Conservation (phyloP, 768 basidiomycete species). For the Ephemerocybe angulata region DNA sequence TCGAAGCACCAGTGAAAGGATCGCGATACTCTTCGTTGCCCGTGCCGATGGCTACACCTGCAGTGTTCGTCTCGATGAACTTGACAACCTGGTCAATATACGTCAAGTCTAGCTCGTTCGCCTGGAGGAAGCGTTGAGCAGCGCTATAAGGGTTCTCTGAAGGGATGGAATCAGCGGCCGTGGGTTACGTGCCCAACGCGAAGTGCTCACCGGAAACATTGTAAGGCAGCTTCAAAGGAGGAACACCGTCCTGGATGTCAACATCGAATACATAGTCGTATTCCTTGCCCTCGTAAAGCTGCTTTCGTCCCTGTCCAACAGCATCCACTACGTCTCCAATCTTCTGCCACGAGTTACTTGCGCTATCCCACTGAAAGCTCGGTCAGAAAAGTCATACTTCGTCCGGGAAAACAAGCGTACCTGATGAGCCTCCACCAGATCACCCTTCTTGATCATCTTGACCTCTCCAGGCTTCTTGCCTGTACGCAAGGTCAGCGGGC, state of each 20-base stretch:
- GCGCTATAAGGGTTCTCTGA: slow-evolving; percentile 88
- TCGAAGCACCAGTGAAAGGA: slow-evolving; percentile 84
- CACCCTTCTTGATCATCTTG: slow-evolving; percentile 81
- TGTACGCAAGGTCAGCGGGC: slow-evolving; percentile 20
- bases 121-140: slow-evolving; percentile 82
- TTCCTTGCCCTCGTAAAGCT: slow-evolving; percentile 89
- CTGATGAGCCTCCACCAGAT: slow-evolving; percentile 87
- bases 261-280: slow-evolving; percentile 99
- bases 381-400: slow-evolving; percentile 6
- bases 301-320: slow-evolving; percentile 83
- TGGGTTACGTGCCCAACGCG: slow-evolving; percentile 1
- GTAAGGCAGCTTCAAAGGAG: slow-evolving; percentile 91
- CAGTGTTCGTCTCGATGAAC: slow-evolving; percentile 92
- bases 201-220: slow-evolving; percentile 69
- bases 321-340: slow-evolving; percentile 96
- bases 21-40: slow-evolving; percentile 67
- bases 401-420: slow-evolving; percentile 38
- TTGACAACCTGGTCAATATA: slow-evolving; percentile 88
- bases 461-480: slow-evolving; percentile 95
- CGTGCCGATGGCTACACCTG: slow-evolving; percentile 66
- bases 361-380: slow-evolving; percentile 72
- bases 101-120: slow-evolving; percentile 75
- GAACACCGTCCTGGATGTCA: slow-evolving; percentile 89
- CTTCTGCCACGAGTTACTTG: slow-evolving; percentile 75
- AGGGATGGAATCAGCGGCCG: background rate